Conservation (phyloP, 805 yeast genomes). For the Candida xiaguanensis region DNA sequence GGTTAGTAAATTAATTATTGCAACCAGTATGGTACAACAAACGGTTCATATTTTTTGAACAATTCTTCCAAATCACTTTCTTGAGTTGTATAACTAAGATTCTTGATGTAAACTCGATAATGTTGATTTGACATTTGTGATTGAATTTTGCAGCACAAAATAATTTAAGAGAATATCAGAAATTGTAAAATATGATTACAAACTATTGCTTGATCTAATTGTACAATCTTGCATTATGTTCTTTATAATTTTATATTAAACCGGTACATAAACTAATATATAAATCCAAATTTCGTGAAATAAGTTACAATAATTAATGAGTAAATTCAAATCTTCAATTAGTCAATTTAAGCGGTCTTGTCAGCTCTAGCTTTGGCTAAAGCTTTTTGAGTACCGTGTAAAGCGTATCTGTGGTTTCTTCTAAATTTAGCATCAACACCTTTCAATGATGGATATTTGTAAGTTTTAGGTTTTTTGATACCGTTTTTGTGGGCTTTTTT, state of each 20-base stretch:
- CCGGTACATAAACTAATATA: slow-evolving; percentile 12
- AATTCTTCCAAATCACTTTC: slow-evolving; percentile 48
- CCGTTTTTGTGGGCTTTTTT: slow-evolving; percentile 99
- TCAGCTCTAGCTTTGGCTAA: slow-evolving; percentile 77
- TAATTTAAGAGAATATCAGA: too few relatives aligned
- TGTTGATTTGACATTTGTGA: too few relatives aligned
- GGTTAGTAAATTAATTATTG: slow-evolving; percentile 6
- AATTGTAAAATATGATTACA: neutral
- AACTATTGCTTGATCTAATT: neutral
- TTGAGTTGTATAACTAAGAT: slow-evolving; percentile 50
- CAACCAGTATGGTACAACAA: slow-evolving; percentile 16
- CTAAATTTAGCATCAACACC: slow-evolving; percentile 99
- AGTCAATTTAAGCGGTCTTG: slow-evolving; percentile 22
- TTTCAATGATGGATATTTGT: slow-evolving; percentile 97
- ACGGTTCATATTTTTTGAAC: slow-evolving; percentile 46
- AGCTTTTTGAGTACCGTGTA: slow-evolving; percentile 95
- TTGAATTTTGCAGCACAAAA: too few relatives aligned
- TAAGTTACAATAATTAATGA: slow-evolving; percentile 12
- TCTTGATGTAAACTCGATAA: slow-evolving; percentile 48
- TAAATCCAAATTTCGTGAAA: slow-evolving; percentile 12
- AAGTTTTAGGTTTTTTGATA: slow-evolving; percentile 98
- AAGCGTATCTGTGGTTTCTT: slow-evolving; percentile 99
- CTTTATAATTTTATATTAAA: slow-evolving; percentile 7
- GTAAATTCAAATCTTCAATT: slow-evolving; percentile 12
- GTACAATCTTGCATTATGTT: too few relatives aligned